Conservation (phyloP, 2,329 filamentous ascomycete genomes). For the Xylaria sp. region DNA sequence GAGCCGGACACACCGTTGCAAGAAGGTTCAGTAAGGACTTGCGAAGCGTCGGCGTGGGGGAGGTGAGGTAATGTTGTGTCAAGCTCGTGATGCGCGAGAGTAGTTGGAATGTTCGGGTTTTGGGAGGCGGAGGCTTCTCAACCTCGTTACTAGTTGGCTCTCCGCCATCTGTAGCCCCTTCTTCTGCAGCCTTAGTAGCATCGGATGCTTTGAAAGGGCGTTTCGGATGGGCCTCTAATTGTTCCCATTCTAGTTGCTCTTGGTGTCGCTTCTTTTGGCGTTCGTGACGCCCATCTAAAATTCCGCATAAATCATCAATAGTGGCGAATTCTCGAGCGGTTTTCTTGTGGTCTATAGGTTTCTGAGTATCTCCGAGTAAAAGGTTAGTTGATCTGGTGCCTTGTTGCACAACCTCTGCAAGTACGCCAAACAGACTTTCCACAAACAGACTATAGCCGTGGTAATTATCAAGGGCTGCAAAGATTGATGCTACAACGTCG, state of each 20-base stretch:
- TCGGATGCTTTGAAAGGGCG: constrained; percentile 45
- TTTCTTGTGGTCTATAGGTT: constrained; percentile 51
- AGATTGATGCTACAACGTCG: constrained; percentile 88
- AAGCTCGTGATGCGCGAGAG: constrained; percentile 81
- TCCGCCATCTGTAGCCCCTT: constrained; percentile 42
- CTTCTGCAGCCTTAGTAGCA: constrained; percentile 39
- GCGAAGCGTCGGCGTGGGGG: constrained; percentile 78
- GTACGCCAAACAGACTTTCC: constrained; percentile 80
- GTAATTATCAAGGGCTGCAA: constrained; percentile 90
- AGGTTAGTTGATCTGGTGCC: constrained; percentile 66
- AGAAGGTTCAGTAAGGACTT: constrained; percentile 80
- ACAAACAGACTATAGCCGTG: constrained; percentile 90
- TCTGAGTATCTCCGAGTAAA: constrained; percentile 49
- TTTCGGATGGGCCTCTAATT: constrained; percentile 41
- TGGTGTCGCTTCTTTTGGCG: constrained; percentile 40
- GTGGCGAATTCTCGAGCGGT: constrained; percentile 40
- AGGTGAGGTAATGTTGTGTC: constrained; percentile 89
- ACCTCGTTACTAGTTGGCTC: constrained; percentile 44
- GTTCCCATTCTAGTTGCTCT: constrained; percentile 43
- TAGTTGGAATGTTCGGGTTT: constrained; percentile 79
- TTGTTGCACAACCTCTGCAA: constrained; percentile 84
- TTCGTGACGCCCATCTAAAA: constrained; percentile 69
- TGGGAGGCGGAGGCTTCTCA: constrained; percentile 64
- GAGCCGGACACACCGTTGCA: constrained; percentile 70
- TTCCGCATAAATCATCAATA: constrained; percentile 55